Evolutionary conservation across 2,329 filamentous ascomycete species (phyloP).

Genomic region (Xylariaceae sp.): DNA sequence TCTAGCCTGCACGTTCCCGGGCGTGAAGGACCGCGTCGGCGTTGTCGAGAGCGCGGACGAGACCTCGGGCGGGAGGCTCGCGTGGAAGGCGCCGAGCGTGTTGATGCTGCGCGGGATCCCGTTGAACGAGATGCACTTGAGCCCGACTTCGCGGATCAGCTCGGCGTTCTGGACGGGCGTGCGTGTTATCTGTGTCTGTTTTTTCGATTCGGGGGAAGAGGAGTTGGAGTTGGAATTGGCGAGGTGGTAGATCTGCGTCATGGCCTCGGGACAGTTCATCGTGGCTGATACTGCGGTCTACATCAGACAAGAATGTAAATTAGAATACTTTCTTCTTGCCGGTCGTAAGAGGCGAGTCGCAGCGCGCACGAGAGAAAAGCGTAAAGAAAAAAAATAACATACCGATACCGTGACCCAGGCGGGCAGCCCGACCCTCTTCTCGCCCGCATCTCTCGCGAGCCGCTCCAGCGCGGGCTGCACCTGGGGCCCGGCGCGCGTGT

Average conservation of each 20-base stretch:
- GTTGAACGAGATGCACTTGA: slow-evolving; percentile 77
- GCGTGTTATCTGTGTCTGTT: too few relatives aligned
- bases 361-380: too few relatives aligned
- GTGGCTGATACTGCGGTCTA: slow-evolving; percentile 79
- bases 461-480: slow-evolving; percentile 59
- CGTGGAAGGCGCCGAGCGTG: slow-evolving; percentile 66
- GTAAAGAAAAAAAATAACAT: too few relatives aligned
- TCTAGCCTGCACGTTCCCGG: slow-evolving; percentile 49
- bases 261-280: slow-evolving; percentile 75
- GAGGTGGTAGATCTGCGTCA: slow-evolving; percentile 56
- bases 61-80: slow-evolving; percentile 54
- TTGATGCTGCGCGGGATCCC: slow-evolving; percentile 82
- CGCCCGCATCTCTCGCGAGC: slow-evolving; percentile 57
- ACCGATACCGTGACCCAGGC: slow-evolving; percentile 33
- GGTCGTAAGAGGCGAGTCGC: too few relatives aligned
- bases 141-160: slow-evolving; percentile 67
- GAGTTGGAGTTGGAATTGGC: slow-evolving; percentile 30
- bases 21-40: slow-evolving; percentile 49
- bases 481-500: slow-evolving; percentile 56
- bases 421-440: slow-evolving; percentile 39
- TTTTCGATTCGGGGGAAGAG: too few relatives aligned
- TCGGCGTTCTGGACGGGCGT: slow-evolving; percentile 52
- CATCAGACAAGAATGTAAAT: neutral
- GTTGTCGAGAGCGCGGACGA: slow-evolving; percentile 46
- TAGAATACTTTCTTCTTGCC: neutral